Conservation (phyloP, 768 basidiomycete species). For the Pisolithus microcarpus region DNA sequence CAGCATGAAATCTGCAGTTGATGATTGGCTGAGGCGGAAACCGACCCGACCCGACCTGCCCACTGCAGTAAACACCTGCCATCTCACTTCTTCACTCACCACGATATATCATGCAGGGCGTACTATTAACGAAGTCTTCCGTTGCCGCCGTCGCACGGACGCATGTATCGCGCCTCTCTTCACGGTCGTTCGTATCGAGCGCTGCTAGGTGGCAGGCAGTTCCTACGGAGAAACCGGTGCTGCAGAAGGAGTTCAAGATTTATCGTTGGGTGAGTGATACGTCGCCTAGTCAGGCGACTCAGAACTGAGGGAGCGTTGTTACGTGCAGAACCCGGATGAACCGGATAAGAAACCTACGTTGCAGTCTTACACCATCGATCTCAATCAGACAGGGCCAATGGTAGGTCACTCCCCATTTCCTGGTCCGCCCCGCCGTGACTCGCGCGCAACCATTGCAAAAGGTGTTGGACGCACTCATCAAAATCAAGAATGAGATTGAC, state of each 20-base stretch:
- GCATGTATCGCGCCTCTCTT: neutral
- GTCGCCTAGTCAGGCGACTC: neutral
- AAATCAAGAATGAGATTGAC: slow-evolving; percentile 98
- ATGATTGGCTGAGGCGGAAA: too few species aligned
- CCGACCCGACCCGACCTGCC: too few species aligned
- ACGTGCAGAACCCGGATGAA: slow-evolving; percentile 80
- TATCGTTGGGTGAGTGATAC: slow-evolving; percentile 78
- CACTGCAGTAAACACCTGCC: too few species aligned
- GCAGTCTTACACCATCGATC: slow-evolving; percentile 86
- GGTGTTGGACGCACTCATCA: slow-evolving; percentile 90
- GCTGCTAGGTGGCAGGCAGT: slow-evolving; percentile 29
- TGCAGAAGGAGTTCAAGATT: slow-evolving; percentile 94
- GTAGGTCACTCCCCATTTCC: slow-evolving; percentile 29
- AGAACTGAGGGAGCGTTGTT: neutral
- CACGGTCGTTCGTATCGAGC: slow-evolving; percentile 23
- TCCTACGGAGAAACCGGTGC: slow-evolving; percentile 56
- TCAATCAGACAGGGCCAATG: slow-evolving; percentile 96
- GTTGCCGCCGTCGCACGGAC: neutral
- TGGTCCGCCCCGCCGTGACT: neutral
- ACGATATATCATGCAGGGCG: too few species aligned
- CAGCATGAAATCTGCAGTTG: too few species aligned
- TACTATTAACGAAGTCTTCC: neutral
- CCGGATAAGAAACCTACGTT: slow-evolving; percentile 86
- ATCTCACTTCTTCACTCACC: too few species aligned
- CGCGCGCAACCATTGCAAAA: slow-evolving; percentile 13